These are phyloP conservation scores for Sugiyamaella smithiae DNA, from an alignment of 805 yeast genomes.

Conservation along the genomic window DNA sequence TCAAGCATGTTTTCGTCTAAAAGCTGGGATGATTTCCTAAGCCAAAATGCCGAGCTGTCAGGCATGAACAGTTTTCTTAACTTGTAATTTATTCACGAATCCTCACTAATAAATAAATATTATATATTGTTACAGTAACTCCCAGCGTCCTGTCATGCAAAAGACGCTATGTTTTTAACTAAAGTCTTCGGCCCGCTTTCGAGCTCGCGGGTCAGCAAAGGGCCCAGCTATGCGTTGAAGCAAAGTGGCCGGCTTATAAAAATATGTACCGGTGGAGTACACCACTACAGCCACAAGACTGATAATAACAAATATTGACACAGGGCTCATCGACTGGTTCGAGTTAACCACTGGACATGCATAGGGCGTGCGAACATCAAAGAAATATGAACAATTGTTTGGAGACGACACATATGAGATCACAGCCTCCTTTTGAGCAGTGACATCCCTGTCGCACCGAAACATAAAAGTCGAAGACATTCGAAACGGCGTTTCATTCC, in stretches of 20 bases:
- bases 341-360: slow-evolving; percentile 82
- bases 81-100: slow-evolving; percentile 1
- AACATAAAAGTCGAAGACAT: slow-evolving; percentile 68
- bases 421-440: slow-evolving; percentile 51
- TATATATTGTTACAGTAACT: no score
- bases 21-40: slow-evolving; percentile 27
- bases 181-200: slow-evolving; percentile 2
- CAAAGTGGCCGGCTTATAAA: slow-evolving; percentile 15
- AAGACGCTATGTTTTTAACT: not conserved
- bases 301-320: slow-evolving; percentile 65
- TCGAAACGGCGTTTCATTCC: slow-evolving; percentile 42
- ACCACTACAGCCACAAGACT: slow-evolving; percentile 38
- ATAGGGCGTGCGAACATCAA: slow-evolving; percentile 79
- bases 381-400: slow-evolving; percentile 77
- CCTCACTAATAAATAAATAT: no score
- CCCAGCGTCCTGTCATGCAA: no score
- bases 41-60: slow-evolving; percentile 23
- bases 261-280: slow-evolving; percentile 27
- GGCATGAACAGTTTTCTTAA: slow-evolving; percentile 23
- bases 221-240: slow-evolving; percentile 9
- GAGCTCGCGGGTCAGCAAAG: slow-evolving; percentile 3
- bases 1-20: slow-evolving; percentile 13
- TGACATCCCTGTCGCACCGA: slow-evolving; percentile 73
- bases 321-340: slow-evolving; percentile 48
- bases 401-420: slow-evolving; percentile 67